Conservation (phyloP, 371 early-diverging fungal species). For the Saksenaea oblongispora region DNA sequence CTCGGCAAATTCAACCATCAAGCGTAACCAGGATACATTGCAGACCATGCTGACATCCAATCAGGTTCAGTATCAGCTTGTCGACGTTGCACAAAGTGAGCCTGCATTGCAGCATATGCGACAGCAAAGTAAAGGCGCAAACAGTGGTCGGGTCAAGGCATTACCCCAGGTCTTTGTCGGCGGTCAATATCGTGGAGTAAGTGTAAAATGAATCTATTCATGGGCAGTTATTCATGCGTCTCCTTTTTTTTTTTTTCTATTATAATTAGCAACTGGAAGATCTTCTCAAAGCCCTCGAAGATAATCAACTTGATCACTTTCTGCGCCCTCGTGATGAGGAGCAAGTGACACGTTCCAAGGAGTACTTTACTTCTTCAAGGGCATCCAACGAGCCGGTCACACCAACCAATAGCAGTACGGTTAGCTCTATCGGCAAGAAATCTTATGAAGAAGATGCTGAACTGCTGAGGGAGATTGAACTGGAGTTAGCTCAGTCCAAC, state of each 20-base stretch:
- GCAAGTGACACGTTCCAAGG: constrained; percentile 10
- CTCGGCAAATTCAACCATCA: constrained; percentile 30
- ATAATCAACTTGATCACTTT: constrained; percentile 9
- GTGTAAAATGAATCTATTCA: neutral
- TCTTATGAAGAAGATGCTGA: constrained; percentile 18
- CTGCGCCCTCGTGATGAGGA: constrained; percentile 6
- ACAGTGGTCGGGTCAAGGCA: constrained; percentile 18
- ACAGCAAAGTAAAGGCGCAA: constrained; percentile 14
- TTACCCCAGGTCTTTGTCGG: constrained; percentile 47
- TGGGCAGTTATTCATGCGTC: neutral
- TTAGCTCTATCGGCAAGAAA: neutral
- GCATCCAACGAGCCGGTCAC: constrained; percentile 23
- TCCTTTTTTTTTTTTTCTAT: neutral
- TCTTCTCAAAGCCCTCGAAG: constrained; percentile 1
- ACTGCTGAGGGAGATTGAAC: constrained; percentile 19
- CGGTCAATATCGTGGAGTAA: constrained; percentile 40
- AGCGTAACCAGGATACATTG: constrained; percentile 33
- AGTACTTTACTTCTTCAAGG: constrained; percentile 6
- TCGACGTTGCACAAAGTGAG: constrained; percentile 42
- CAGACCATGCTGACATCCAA: constrained; percentile 16
- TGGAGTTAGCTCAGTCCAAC: constrained; percentile 15
- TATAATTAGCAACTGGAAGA: constrained; percentile 20
- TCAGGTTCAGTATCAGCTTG: constrained; percentile 26
- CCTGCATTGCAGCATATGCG: constrained; percentile 43
- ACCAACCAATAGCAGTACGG: constrained; percentile 10